Conservation (phyloP, 495 filamentous ascomycete genomes). For the Aspergillus saccharolyticus region DNA sequence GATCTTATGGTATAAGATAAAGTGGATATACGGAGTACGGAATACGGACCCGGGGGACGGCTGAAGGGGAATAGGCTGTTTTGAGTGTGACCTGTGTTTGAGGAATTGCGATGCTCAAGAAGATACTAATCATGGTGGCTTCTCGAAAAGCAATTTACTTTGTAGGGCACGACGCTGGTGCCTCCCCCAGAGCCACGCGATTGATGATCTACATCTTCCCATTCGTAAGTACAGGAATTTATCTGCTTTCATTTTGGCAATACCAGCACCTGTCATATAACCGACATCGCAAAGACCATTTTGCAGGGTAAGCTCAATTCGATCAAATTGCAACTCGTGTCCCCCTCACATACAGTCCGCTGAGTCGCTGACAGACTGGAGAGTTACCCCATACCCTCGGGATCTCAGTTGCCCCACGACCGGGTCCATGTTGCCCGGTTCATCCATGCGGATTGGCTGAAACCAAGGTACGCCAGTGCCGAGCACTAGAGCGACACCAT, state of each 20-base stretch:
- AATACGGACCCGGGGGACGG: too few species aligned
- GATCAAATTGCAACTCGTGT: not conserved
- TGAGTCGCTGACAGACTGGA: not conserved
- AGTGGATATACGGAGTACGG: too few species aligned
- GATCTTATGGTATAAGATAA: not conserved
- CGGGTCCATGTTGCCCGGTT: not conserved
- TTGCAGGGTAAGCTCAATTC: not conserved
- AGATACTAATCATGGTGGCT: too few species aligned
- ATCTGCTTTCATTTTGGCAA: too few species aligned
- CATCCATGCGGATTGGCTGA: not conserved
- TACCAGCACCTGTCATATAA: not conserved
- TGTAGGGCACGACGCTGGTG: too few species aligned
- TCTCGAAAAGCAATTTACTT: too few species aligned
- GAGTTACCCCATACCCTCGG: not conserved
- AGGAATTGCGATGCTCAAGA: too few species aligned
- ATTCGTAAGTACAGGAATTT: too few species aligned
- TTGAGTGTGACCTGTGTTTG: too few species aligned
- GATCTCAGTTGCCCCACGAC: not conserved
- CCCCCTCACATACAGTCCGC: not conserved
- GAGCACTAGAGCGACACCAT: not conserved
- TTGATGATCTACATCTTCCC: too few species aligned
- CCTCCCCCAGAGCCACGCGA: too few species aligned
- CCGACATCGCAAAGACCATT: not conserved
- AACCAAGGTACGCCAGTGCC: not conserved
- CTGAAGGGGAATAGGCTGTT: too few species aligned